Percentiles rank a stretch among this genome's conserved stretches.
These are phyloP conservation scores for Aspergillus sp. DNA, from an alignment of 2,329 filamentous ascomycete genomes.

Conservation along the genomic window DNA sequence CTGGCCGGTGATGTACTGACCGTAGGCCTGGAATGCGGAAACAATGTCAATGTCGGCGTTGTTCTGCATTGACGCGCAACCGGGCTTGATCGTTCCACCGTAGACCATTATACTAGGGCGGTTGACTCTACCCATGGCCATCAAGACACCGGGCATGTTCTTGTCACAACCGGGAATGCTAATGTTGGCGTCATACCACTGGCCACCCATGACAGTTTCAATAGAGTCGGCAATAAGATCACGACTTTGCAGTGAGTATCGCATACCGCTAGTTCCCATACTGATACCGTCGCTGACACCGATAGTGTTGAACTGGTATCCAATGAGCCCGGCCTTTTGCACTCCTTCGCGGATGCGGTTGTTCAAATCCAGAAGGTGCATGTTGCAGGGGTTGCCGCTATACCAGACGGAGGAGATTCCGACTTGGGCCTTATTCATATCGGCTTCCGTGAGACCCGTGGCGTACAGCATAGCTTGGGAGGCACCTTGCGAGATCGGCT, in stretches of 20 bases:
- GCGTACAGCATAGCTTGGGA: constrained; percentile 99
- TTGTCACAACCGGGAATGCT: constrained; percentile 98
- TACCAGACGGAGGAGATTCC: constrained; percentile 99
- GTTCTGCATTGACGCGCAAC: constrained; percentile 74
- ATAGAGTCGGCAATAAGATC: constrained; percentile 98
- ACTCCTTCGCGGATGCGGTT: constrained; percentile 72
- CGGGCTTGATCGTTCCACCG: constrained; percentile 89
- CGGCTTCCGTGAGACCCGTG: constrained; percentile 79
- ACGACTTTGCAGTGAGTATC: constrained; percentile 88
- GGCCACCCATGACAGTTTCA: constrained; percentile 97
- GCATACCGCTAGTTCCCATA: constrained; percentile 97
- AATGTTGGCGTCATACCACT: constrained; percentile 98
- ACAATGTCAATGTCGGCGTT: constrained; percentile 85
- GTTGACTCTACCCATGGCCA: constrained; percentile 94
- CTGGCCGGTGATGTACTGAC: constrained; percentile 87
- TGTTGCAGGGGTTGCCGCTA: constrained; percentile 97
- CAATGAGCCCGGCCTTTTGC: constrained; percentile 74
- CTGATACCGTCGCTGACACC: constrained; percentile 97
- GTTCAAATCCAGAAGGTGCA: constrained; percentile 92
- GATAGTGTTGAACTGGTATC: constrained; percentile 98
- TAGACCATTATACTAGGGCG: constrained; percentile 97
- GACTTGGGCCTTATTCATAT: constrained; percentile 95
- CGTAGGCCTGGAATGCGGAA: constrained; percentile 96
- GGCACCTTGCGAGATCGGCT: constrained; percentile 96
- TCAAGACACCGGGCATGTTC: constrained; percentile 94